Evolutionary conservation across 164 flowering plant species (phyloP).

Genomic region (Nelumbo lutea): DNA sequence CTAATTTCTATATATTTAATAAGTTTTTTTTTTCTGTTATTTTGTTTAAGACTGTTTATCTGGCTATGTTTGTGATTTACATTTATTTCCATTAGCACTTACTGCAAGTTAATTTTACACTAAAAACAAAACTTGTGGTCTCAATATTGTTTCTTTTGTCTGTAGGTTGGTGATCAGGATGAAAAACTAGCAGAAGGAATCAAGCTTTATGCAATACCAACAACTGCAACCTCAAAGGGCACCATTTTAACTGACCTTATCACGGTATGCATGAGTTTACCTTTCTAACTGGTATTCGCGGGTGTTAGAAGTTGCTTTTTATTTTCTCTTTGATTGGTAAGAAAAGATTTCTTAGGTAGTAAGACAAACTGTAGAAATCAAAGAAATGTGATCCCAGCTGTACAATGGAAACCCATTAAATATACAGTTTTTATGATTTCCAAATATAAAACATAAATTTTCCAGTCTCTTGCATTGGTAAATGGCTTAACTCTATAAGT

Average conservation of each 20-base stretch:
- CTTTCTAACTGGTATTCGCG: not conserved
- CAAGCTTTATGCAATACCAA: constrained; percentile 76
- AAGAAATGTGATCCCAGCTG: too few relatives aligned
- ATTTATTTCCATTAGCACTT: not conserved
- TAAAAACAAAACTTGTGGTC: not conserved
- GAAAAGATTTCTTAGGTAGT: too few relatives aligned
- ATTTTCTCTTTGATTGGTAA: too few relatives aligned
- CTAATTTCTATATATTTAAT: too few relatives aligned
- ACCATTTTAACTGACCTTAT: constrained; percentile 83
- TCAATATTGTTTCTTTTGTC: not conserved
- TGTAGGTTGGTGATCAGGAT: constrained; percentile 89
- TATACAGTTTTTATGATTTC: too few relatives aligned
- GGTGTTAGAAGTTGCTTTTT: too few relatives aligned
- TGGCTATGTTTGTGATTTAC: not conserved
- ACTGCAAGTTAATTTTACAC: not conserved
- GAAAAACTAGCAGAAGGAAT: constrained; percentile 97
- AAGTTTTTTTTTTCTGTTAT: too few relatives aligned
- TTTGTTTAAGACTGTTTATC: not conserved
- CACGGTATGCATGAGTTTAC: constrained; percentile 41
- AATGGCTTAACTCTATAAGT: too few relatives aligned
- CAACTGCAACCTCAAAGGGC: constrained; percentile 82
- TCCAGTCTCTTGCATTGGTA: too few relatives aligned
- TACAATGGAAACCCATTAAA: too few relatives aligned
- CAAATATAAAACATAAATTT: too few relatives aligned
- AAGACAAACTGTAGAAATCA: too few relatives aligned